phyloP scores from a whole-genome alignment of 768 basidiomycete species.

The Pleurotus ostreatus region DNA sequence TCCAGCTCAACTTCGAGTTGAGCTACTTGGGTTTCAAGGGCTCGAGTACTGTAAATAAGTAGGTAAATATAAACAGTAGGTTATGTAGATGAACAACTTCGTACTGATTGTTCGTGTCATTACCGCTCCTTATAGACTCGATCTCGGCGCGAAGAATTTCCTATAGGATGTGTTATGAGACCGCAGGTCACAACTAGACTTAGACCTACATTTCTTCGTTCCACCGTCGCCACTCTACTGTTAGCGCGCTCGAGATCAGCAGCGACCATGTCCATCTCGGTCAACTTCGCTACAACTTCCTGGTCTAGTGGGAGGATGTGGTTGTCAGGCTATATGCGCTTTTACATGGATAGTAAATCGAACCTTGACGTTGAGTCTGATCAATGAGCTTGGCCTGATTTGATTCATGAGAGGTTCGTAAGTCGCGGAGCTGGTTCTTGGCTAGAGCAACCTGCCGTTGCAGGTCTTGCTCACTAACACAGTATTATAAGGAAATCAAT shows the following conservation, averaged over 20 bases:
- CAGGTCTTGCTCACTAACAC: conserved; percentile 80
- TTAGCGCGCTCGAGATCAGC: conserved; percentile 96
- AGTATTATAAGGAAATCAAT: neutral
- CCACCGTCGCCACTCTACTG: conserved; percentile 85
- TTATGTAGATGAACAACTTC: conserved; percentile 15
- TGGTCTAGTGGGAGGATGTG: conserved; percentile 55
- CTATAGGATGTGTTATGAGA: conserved; percentile 31
- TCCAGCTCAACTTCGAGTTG: conserved; percentile 77
- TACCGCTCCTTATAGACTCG: conserved; percentile 81
- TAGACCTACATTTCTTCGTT: conserved; percentile 78
- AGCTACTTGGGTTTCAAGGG: conserved; percentile 71
- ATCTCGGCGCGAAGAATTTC: conserved; percentile 96
- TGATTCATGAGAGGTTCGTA: conserved; percentile 87
- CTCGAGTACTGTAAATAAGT: conserved; percentile 33
- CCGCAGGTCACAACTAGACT: neutral
- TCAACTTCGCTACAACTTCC: conserved; percentile 84
- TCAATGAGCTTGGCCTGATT: conserved; percentile 91
- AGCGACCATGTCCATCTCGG: conserved; percentile 92
- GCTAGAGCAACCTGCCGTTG: conserved; percentile 88
- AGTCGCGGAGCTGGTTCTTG: conserved; percentile 84
- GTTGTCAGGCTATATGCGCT: neutral
- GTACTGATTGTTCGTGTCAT: conserved; percentile 65
- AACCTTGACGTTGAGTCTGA: conserved; percentile 88
- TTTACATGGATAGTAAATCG: neutral
- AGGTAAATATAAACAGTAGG: neutral